A percentile compares a stretch with the other conserved stretches of the same genome.
Conservation (phyloP, 805 yeast species). For the Citeromyces matritensis region DNA sequence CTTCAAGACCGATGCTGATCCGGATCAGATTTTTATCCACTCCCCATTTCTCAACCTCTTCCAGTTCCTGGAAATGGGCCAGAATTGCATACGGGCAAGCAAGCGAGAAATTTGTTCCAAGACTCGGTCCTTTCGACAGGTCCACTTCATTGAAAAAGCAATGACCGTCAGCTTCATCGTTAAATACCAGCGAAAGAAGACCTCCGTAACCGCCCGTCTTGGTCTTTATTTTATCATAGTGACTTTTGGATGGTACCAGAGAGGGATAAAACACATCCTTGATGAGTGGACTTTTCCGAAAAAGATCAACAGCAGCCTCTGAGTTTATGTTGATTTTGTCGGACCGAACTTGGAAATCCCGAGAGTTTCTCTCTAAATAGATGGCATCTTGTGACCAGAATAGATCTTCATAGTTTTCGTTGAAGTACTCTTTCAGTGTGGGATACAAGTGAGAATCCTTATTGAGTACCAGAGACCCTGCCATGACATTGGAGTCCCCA, state of each 20-base stretch:
- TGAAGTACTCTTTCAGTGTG: slow-evolving; percentile 31
- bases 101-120: slow-evolving; percentile 81
- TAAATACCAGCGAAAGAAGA: slow-evolving; percentile 58
- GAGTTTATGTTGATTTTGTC: slow-evolving; percentile 41
- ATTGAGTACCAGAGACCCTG: slow-evolving; percentile 75
- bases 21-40: slow-evolving; percentile 68
- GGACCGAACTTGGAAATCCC: slow-evolving; percentile 68
- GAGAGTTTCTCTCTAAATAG: slow-evolving; percentile 79
- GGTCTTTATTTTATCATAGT: slow-evolving; percentile 63
- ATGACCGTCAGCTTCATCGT: slow-evolving; percentile 46
- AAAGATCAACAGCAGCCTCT: slow-evolving; percentile 33
- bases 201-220: slow-evolving; percentile 82
- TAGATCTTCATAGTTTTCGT: slow-evolving; percentile 49
- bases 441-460: slow-evolving; percentile 38
- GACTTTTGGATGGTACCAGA: slow-evolving; percentile 29
- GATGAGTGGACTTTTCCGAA: slow-evolving; percentile 35
- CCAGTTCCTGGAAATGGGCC: slow-evolving; percentile 74
- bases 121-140: slow-evolving; percentile 77
- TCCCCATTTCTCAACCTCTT: slow-evolving; percentile 69
- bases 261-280: slow-evolving; percentile 63
- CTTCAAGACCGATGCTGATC: slow-evolving; percentile 78
- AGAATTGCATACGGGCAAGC: slow-evolving; percentile 83
- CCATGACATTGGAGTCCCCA: slow-evolving; percentile 94
- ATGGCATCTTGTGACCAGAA: slow-evolving; percentile 94
- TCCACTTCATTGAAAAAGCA: slow-evolving; percentile 58